Percentiles rank a stretch among this genome's conserved stretches.
Evolutionary conservation across 768 basidiomycete genomes (phyloP).

Genomic region (Trametes gibbosa): DNA sequence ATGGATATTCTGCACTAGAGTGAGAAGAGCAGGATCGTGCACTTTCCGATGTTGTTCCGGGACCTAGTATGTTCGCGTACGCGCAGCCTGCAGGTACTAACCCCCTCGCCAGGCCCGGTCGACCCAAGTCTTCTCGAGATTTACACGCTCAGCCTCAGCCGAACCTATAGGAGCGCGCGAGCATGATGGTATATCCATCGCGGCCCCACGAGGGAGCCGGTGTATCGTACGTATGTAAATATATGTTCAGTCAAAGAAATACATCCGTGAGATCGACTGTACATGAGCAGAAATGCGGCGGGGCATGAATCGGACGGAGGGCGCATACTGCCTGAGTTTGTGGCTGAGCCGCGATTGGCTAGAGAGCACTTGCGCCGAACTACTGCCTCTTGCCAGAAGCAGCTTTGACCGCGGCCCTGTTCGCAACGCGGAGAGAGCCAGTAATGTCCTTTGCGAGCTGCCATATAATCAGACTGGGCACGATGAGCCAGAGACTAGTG

Average conservation of each 20-base stretch:
- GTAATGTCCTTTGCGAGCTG: slow-evolving; percentile 64
- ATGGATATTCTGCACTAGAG: slow-evolving; percentile 1
- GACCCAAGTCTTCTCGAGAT: not conserved
- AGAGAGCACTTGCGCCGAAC: not conserved
- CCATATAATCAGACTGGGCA: slow-evolving; percentile 60
- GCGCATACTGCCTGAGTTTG: not conserved
- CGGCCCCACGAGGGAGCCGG: not conserved
- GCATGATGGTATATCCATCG: not conserved
- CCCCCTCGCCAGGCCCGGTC: not conserved
- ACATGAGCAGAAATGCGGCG: not conserved
- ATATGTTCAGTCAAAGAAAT: not conserved
- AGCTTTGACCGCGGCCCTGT: slow-evolving; percentile 28
- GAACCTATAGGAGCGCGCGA: not conserved
- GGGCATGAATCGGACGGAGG: not conserved
- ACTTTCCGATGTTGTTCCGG: slow-evolving; percentile 10
- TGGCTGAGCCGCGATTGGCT: not conserved
- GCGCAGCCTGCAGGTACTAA: not conserved
- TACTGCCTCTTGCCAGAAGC: slow-evolving; percentile 34
- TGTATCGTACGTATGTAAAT: not conserved
- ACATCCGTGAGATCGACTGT: not conserved
- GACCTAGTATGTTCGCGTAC: not conserved
- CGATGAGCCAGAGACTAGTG: slow-evolving; percentile 70
- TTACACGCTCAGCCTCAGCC: slow-evolving; percentile 2
- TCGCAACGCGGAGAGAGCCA: slow-evolving; percentile 36
- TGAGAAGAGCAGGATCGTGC: not conserved